Conservation (phyloP, 2,329 filamentous ascomycete genomes). For the Fusarium hainanense region DNA sequence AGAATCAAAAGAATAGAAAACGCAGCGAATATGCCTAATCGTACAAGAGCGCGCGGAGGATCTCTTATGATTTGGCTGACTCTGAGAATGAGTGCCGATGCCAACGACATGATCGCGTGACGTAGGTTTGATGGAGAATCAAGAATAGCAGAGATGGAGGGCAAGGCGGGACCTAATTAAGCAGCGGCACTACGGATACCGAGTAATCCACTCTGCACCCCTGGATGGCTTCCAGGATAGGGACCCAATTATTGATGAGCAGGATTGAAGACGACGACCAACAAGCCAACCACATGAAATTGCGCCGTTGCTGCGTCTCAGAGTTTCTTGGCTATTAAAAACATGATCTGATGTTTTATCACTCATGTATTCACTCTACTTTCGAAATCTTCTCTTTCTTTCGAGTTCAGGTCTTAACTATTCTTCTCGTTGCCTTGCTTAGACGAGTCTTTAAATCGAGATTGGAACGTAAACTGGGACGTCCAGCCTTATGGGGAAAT, state of each 20-base stretch:
- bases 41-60: not conserved
- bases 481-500: not conserved
- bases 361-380: too few relatives aligned
- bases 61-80: not conserved
- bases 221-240: not conserved
- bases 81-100: not conserved
- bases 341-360: not conserved
- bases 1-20: slow-evolving; percentile 1
- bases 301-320: not conserved
- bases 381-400: not conserved
- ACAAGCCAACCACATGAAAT: not conserved
- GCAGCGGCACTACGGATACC: not conserved
- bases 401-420: not conserved
- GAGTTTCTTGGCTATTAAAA: not conserved
- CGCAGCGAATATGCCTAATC: not conserved
- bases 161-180: not conserved
- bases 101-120: slow-evolving; percentile 9
- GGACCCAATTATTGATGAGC: not conserved
- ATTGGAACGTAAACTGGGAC: not conserved
- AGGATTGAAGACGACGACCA: not conserved
- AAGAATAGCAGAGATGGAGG: not conserved
- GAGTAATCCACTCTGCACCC: not conserved
- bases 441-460: not conserved
- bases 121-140: slow-evolving; percentile 5
- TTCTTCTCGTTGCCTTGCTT: not conserved